Conservation (phyloP, 345 rosid species). For the Eucalyptus marginata region DNA sequence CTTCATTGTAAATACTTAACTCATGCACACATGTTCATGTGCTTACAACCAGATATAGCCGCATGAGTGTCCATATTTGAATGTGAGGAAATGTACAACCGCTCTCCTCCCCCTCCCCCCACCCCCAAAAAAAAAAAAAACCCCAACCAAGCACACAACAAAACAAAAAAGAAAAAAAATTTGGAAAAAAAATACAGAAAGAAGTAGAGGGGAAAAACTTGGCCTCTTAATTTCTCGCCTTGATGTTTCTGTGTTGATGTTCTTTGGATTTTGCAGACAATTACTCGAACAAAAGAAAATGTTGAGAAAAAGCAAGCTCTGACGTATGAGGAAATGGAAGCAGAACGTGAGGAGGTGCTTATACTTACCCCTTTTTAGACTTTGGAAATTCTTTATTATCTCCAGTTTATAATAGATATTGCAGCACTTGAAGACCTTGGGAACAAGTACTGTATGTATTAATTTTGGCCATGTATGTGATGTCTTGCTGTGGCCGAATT, state of each 20-base stretch:
- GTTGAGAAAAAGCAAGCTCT: constrained; percentile 89
- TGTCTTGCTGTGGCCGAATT: neutral
- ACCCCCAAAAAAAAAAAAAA: neutral
- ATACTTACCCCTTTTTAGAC: neutral
- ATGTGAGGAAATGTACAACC: neutral
- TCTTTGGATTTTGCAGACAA: constrained; percentile 27
- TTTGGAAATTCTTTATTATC: neutral
- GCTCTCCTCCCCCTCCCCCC: neutral
- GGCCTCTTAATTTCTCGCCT: neutral
- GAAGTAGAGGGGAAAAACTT: neutral
- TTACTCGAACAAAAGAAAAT: constrained; percentile 67
- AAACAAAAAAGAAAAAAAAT: neutral
- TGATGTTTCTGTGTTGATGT: neutral
- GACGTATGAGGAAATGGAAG: constrained; percentile 96
- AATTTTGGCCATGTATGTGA: neutral
- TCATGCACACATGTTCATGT: neutral
- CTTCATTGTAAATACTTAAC: neutral
- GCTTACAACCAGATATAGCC: neutral
- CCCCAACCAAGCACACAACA: neutral
- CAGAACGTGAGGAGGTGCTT: constrained; percentile 83
- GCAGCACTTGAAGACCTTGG: neutral
- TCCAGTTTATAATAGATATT: neutral
- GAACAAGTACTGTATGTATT: neutral
- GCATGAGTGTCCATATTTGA: neutral
- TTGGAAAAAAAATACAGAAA: neutral